phyloP scores from a whole-genome alignment of 2,329 filamentous ascomycete species.

The Exophiala aquamarina region DNA sequence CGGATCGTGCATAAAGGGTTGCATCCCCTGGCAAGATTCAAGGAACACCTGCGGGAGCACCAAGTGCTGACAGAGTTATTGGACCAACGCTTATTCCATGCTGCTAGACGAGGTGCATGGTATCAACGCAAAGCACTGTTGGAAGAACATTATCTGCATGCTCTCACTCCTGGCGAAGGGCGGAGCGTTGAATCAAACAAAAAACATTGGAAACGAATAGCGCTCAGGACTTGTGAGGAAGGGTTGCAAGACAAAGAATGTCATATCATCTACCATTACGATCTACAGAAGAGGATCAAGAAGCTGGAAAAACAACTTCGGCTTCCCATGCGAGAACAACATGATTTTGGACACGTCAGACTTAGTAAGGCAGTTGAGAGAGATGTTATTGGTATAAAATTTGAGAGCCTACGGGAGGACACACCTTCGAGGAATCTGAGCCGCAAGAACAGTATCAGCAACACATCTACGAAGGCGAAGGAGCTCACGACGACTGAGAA shows the following conservation, averaged over 20 bases:
- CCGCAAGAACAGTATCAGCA: conserved; percentile 20
- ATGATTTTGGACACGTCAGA: conserved; percentile 86
- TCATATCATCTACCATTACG: conserved; percentile 90
- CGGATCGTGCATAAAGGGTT: conserved; percentile 87
- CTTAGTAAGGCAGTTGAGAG: conserved; percentile 75
- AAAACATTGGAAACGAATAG: conserved; percentile 77
- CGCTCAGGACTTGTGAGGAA: conserved; percentile 77
- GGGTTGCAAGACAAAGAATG: conserved; percentile 86
- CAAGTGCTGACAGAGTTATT: conserved; percentile 72
- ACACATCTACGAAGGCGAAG: neutral
- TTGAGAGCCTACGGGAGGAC: conserved; percentile 60
- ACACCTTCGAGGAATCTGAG: conserved; percentile 29
- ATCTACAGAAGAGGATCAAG: conserved; percentile 87
- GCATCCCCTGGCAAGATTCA: conserved; percentile 75
- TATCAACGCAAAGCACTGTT: conserved; percentile 92
- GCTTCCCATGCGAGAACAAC: conserved; percentile 80
- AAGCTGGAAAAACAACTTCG: conserved; percentile 86
- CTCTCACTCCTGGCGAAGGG: conserved; percentile 51
- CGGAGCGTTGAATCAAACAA: conserved; percentile 63
- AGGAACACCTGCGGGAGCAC: conserved; percentile 77
- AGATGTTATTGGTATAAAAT: conserved; percentile 71
- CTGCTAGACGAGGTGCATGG: conserved; percentile 82
- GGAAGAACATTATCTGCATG: conserved; percentile 92
- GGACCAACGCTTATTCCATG: conserved; percentile 78
- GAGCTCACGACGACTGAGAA: conserved; percentile 19